Evolutionary conservation across 306 rosid species (phyloP), one percentile per base, ranked within the genome.

Genomic region (Medicago lupulina): DNA sequence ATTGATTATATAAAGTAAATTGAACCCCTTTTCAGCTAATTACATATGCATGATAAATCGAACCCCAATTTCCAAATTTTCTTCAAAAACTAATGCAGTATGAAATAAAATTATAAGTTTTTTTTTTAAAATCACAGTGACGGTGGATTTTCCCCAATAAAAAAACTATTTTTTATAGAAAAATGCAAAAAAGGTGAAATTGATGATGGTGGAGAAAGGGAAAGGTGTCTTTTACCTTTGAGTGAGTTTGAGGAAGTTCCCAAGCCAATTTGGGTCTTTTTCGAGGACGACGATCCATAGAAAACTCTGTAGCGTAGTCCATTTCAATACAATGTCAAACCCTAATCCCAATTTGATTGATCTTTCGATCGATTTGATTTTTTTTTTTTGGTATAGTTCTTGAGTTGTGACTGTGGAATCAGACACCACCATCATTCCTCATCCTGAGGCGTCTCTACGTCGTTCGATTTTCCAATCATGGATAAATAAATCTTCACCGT

Each of bases 321-420:
- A 67, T 67, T 41, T 67, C 18, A 6, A 66, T 67, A 6, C 17
- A 67, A 67, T 43, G 12, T 13, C 55, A 67, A 67, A 67, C 71
- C 71, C 71, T 67, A 67, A 67, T 67, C 55, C 71, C 71, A 67
- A 67, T 5, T 65, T 43, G 71, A 67, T 67, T 38, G 55, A 67
- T 67, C 28, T 25, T 25, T 25, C 31, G 31, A 28, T 28, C 17
- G 36, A 66, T 43, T 41, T 54, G 54, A 19, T 41, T 21, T 21
- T 58, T 57, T 19, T 34, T 34, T 34, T 34, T 34, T 34, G 36
- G 36, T 66, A 21, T 67, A 19, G 53, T 44, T 66, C 9, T 66
- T 41, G 17, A 66, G 34, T 66, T 25, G 10, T 25, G 10, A 65
- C 50, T 40, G 6, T 21, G 71, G 71, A 66, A 41, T 66, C 71